Evolutionary conservation across 2,329 filamentous ascomycete species (phyloP), one percentile per base, ranked within the genome.

Genomic region (Stagonosporopsis chrysanthemi): DNA sequence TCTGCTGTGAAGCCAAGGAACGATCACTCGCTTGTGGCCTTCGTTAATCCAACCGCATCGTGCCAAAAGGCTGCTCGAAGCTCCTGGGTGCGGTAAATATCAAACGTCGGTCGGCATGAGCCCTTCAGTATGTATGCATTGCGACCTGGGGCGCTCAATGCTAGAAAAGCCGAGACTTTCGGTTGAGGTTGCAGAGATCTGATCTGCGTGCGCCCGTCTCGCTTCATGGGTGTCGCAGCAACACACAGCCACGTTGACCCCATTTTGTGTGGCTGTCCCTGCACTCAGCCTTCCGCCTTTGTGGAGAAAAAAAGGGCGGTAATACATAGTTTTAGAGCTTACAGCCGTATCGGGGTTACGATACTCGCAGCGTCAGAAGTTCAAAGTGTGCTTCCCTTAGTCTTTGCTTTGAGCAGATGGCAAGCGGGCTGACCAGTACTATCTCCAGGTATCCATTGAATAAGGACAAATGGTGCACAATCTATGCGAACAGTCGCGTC

Each of bases 231-330:
- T 41, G 35, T 40, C 31, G 50, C 50, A 52, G 41, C 41, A 45
- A 19, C 6, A 33, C 38, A 48, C 31, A 55, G 52, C 52, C 52
- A 55, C 52, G 11, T 17, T 3, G 23, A 41, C 43, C 36, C 50
- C 51, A 54, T 44, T 38, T 28, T 29, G 48, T 17, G 48, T 52
- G 48, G 48, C 48, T 52, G 48, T 35, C 33, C 43, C n/a, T 31
- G 40, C 36, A 22, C 51, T 53, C 51, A 54, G 51, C 51, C 42
- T 14, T 31, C 44, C 44, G 44, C 52, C 44, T 55, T 54, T 48
- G 52, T 44, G 52, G 44, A 55, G 44, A 49, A 44, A 55, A 49
- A 55, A 55, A 54, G 52, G 52, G 52, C 52, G 52, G 52, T n/a
- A 53, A 35, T 55, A 55, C 44, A 15, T 3, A 1, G 44, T 2